Evolutionary conservation across 768 basidiomycete species (phyloP), one percentile per base, ranked within the genome.

Genomic region (Daedaleopsis nitida): DNA sequence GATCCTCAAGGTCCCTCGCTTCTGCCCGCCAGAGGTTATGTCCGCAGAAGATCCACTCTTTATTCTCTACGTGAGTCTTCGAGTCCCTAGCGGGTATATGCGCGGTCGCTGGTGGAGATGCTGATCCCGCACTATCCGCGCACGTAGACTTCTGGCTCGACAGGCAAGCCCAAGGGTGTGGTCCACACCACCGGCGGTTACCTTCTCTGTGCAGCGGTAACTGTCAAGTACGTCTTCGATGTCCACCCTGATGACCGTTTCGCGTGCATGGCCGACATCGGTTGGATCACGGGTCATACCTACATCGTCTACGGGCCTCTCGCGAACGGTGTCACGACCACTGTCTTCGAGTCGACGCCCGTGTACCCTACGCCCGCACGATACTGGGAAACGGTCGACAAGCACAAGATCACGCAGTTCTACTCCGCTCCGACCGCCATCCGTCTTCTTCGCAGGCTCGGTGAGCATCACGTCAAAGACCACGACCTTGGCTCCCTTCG

Each of bases 221-320:
- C 96, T 24, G 86, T 97, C 74, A 97, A 98, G 78, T 98, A 96
- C 74, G 93, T 97, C 64, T 99, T 98, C 72, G 96, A 99, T 73
- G 86, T 98, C 21, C 96, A 99, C 75, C 87, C 90, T n/a, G 94
- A 92, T 61, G 96, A 98, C 78, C 87, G 83, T 66, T 98, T 96
- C 74, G 97, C 89, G 1, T 98, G 96, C 80, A 95, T 98, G 96
- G 96, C 96, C 59, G 96, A 99, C 71, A 83, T 99, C 55, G 96
- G 96, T 68, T 98, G 96, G 96, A 96, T 98, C 78, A 98, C 96
- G 3, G 96, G 96, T 17, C 94, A 97, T 77, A 92, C 91, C 77
- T 93, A 98, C 78, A 98, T 98, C 71, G 83, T 98, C 66, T 98
- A 98, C 75, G 96, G 96, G 14, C 96, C 96, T 3, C 88, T 98